These are phyloP conservation scores for Lichtheimia ornata DNA, from an alignment of 371 early-diverging fungal genomes.

Conservation along the genomic window DNA sequence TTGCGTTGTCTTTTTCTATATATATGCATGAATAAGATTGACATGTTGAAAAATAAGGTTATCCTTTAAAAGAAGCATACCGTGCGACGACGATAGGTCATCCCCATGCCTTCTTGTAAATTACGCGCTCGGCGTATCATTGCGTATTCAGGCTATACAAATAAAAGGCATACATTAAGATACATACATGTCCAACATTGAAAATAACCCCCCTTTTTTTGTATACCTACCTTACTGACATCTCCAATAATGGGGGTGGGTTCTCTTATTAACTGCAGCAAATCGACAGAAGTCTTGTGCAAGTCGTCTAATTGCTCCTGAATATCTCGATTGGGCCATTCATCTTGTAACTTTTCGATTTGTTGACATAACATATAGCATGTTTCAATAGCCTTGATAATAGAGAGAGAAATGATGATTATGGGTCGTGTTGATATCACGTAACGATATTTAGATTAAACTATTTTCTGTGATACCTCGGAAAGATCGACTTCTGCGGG, in stretches of 20 bases:
- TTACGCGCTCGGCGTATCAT: conserved; percentile 41
- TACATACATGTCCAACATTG: background rate
- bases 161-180: background rate
- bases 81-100: conserved; percentile 38
- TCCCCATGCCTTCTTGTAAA: conserved; percentile 25
- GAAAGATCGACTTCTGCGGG: background rate
- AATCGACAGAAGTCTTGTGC: conserved; percentile 5
- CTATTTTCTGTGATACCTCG: conserved; percentile 4
- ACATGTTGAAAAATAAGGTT: background rate
- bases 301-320: conserved; percentile 8
- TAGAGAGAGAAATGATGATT: too few species aligned
- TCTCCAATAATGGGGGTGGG: background rate
- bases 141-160: conserved; percentile 25
- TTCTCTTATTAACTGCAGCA: conserved; percentile 13
- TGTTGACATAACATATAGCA: conserved; percentile 17
- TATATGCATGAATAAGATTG: background rate
- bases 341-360: conserved; percentile 6
- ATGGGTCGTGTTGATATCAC: background rate
- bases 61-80: conserved; percentile 9
- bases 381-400: conserved; percentile 14
- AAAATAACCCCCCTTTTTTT: background rate
- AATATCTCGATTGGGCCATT: conserved; percentile 2
- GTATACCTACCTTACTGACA: background rate
- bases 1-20: conserved; percentile 28
- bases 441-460: background rate